These are phyloP conservation scores for Fraxinus excelsior DNA, from an alignment of 257 asterid species.

Conservation along the genomic window DNA sequence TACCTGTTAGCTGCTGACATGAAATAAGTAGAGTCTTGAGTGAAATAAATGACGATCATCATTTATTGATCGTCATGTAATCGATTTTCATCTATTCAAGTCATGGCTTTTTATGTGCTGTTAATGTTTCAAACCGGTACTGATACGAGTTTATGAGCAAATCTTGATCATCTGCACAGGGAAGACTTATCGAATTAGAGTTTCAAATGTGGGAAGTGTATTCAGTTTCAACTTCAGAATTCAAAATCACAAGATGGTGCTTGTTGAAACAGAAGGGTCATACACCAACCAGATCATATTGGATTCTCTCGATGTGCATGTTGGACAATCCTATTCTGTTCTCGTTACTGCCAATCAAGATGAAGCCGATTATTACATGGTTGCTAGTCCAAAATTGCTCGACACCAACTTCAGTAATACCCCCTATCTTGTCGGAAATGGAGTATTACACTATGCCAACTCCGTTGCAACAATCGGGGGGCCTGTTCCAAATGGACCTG, in stretches of 20 bases:
- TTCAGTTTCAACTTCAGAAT: conserved; percentile 68
- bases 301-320: conserved; percentile 62
- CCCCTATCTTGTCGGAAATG: conserved; percentile 42
- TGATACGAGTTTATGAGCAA: too few species aligned
- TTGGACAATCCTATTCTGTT: conserved; percentile 80
- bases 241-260: conserved; percentile 53
- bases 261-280: conserved; percentile 76
- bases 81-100: too few species aligned
- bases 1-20: too few species aligned
- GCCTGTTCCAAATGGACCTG: conserved; percentile 66
- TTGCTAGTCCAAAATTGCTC: conserved; percentile 61
- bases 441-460: conserved; percentile 57
- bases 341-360: conserved; percentile 55
- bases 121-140: neutral
- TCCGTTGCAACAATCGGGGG: conserved; percentile 46
- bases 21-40: too few species aligned
- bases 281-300: conserved; percentile 49
- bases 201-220: conserved; percentile 58
- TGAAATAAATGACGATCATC: too few species aligned
- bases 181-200: conserved; percentile 58
- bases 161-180: conserved; percentile 30
- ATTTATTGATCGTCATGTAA: too few species aligned
- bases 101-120: neutral
- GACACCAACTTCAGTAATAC: conserved; percentile 6
- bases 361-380: conserved; percentile 53